Evolutionary conservation across 2,329 filamentous ascomycete species (phyloP), one percentile per base, ranked within the genome.

Genomic region (Byssothecium circinans): DNA sequence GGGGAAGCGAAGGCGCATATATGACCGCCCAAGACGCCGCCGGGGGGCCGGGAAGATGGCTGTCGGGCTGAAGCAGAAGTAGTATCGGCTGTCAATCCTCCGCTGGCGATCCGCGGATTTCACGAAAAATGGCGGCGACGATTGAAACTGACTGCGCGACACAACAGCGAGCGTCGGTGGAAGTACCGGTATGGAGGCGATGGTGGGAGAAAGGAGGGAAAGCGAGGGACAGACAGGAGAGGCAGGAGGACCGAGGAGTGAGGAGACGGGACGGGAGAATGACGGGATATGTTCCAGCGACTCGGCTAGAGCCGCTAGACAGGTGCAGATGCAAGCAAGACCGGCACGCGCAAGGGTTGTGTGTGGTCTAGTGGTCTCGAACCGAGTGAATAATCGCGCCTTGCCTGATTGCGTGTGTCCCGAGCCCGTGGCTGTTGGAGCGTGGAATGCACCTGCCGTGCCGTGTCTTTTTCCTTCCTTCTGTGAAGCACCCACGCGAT

Each of bases 31-130:
- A 49, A 8, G 6, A 30, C 22, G 47, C 19, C 8, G 36, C 8
- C 44, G 50, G 45, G 37, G 45, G 51, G 49, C 52, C 52, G 56
- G 53, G 55, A 52, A 45, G 35, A 48, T 45, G 53, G 58, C 55
- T 62, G 59, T 49, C 34, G 25, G 42, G 46, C 49, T 62, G 61
- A 59, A 49, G 58, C 61, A 60, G 34, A 43, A 5, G 22, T 14
- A 10, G 42, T 41, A 19, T 19, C 52, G 48, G 49, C 43, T 47
- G 41, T 41, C 37, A 49, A 35, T 27, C 33, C 43, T 20, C 22
- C 35, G 37, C 20, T 15, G 37, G 20, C 20, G 36, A n/a, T 23
- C 41, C 17, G 40, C 18, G 17, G 19, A 37, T 20, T 2, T 4
- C 19, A 36, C 12, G 7, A 27, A 25, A 15, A 37, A 32, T 7